A percentile compares a stretch with the other conserved stretches of the same genome.
Evolutionary conservation across 768 basidiomycete genomes (phyloP).

Genomic region (Stropharia rugosoannulata): DNA sequence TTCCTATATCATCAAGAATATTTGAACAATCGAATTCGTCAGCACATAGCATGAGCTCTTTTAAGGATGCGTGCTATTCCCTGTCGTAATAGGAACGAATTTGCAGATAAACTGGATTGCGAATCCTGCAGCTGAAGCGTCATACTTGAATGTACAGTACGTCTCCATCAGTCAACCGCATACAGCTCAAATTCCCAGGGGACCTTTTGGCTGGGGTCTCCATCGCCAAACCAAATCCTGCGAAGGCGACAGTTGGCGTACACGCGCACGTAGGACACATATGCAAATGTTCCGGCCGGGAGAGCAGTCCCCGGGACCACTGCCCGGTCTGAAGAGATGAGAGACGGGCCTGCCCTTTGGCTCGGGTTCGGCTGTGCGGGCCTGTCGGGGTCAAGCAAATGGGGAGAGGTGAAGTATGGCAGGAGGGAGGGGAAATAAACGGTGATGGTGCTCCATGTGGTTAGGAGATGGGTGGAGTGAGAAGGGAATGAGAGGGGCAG

Average conservation of each 20-base stretch:
- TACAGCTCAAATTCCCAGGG: constrained; percentile 84
- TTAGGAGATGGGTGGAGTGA: constrained; percentile 53
- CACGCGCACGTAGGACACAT: constrained; percentile 71
- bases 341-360: constrained; percentile 2
- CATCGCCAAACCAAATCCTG: constrained; percentile 74
- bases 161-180: constrained; percentile 21
- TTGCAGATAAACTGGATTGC: too few relatives aligned
- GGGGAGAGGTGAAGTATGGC: constrained; percentile 55
- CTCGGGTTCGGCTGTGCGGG: constrained; percentile 12
- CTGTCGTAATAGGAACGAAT: too few relatives aligned
- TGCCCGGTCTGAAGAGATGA: neutral
- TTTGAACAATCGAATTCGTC: too few relatives aligned
- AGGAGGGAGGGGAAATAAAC: constrained; percentile 61
- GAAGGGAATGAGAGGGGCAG: constrained; percentile 69
- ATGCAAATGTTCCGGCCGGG: constrained; percentile 60
- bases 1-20: neutral
- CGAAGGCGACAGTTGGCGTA: constrained; percentile 77
- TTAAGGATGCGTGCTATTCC: too few relatives aligned
- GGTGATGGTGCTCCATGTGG: constrained; percentile 67
- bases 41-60: too few relatives aligned
- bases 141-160: neutral
- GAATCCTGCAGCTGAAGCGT: too few relatives aligned
- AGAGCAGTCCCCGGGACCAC: constrained; percentile 3
- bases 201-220: constrained; percentile 45
- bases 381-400: constrained; percentile 10